phyloP scores from a whole-genome alignment of 306 rosid species.

The Betula pendula region DNA sequence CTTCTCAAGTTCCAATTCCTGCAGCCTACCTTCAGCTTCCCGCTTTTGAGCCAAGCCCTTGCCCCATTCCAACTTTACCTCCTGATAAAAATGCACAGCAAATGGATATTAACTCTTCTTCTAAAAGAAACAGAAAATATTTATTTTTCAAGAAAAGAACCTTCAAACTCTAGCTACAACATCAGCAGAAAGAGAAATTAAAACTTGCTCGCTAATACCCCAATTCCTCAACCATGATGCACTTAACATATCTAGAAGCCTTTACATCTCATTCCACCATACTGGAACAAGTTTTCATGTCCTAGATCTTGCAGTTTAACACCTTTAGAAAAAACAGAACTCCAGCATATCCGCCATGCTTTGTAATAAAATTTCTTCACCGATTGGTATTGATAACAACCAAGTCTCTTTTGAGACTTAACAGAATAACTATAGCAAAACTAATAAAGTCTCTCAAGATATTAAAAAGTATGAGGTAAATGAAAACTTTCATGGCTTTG shows the following conservation, averaged over 20 bases:
- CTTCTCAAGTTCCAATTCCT: constrained; percentile 85
- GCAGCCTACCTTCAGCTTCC: constrained; percentile 75
- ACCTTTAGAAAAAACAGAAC: not conserved
- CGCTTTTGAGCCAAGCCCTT: constrained; percentile 96
- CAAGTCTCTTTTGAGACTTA: not conserved
- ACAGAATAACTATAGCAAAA: not conserved
- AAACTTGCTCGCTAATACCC: not conserved
- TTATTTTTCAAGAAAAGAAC: not conserved
- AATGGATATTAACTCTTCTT: constrained; percentile 1
- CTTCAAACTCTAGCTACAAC: not conserved
- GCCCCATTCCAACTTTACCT: constrained; percentile 86
- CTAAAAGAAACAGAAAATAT: constrained; percentile 9
- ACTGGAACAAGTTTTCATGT: no score
- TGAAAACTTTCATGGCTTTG: no score
- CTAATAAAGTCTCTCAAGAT: not conserved
- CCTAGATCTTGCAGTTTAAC: not conserved
- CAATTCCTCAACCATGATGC: not conserved
- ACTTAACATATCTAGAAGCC: not conserved
- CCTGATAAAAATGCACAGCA: constrained; percentile 47
- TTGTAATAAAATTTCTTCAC: not conserved
- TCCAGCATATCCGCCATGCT: not conserved
- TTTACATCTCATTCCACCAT: not conserved
- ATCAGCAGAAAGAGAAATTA: not conserved
- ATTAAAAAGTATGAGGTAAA: not conserved
- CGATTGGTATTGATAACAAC: not conserved